These are phyloP conservation scores for Carallia pectinifolia DNA, from an alignment of 345 rosid species.

Conservation along the genomic window DNA sequence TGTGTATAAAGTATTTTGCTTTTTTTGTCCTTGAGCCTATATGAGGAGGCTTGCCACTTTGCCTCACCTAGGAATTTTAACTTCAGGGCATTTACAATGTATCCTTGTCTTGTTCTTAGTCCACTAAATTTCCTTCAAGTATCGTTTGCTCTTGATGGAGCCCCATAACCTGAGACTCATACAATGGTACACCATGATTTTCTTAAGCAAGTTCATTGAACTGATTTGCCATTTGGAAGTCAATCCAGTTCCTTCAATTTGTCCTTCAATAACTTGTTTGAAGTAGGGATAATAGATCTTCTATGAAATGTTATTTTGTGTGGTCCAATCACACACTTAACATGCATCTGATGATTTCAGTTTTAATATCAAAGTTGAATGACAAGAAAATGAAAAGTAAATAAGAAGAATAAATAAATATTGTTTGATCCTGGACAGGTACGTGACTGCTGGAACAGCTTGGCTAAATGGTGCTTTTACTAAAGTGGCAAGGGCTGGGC, in stretches of 20 bases:
- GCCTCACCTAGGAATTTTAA: background rate
- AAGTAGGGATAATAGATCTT: background rate
- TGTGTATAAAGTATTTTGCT: background rate
- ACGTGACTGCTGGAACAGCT: conserved; percentile 77
- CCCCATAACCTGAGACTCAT: too few species aligned
- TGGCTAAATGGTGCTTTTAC: conserved; percentile 92
- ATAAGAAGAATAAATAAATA: background rate
- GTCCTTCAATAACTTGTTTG: background rate
- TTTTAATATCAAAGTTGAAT: background rate
- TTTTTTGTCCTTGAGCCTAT: too few species aligned
- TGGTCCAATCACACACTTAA: background rate
- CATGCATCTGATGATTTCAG: background rate
- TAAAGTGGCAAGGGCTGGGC: conserved; percentile 89
- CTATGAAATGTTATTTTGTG: background rate
- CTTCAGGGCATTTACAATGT: background rate
- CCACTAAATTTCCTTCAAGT: background rate
- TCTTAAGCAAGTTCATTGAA: background rate
- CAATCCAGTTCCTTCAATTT: background rate
- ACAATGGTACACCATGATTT: background rate
- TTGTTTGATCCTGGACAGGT: conserved; percentile 39
- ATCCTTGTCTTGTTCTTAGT: background rate
- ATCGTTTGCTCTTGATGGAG: too few species aligned
- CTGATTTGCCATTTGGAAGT: background rate
- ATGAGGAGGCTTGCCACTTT: background rate
- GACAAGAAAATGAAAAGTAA: background rate